phyloP scores from a whole-genome alignment of 2,329 filamentous ascomycete genomes.

The Neonectria coccinea region DNA sequence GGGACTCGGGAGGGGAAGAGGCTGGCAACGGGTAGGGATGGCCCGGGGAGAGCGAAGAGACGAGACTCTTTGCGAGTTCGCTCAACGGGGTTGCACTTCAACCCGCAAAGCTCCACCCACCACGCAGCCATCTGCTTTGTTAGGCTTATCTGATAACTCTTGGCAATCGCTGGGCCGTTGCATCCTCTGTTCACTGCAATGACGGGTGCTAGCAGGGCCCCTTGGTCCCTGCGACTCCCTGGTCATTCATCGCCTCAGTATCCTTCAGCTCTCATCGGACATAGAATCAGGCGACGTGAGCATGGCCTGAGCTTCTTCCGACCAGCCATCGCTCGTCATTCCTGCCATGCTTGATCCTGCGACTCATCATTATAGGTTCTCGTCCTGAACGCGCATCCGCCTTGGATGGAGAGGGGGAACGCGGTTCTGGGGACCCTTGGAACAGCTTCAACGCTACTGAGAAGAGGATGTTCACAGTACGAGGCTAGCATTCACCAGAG shows the following conservation, averaged over 20 bases:
- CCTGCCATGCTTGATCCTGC: constrained; percentile 3
- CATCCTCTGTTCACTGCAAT: constrained; percentile 30
- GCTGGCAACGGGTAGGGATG: constrained; percentile 20
- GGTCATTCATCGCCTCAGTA: constrained; percentile 39
- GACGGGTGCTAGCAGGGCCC: constrained; percentile 24
- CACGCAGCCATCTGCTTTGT: constrained; percentile 28
- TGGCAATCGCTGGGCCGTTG: constrained; percentile 32
- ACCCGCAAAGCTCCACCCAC: constrained; percentile 31
- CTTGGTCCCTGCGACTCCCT: constrained; percentile 14
- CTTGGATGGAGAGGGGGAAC: constrained; percentile 6
- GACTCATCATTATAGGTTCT: constrained; percentile 23
- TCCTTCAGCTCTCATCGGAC: constrained; percentile 27
- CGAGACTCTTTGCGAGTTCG: constrained; percentile 8
- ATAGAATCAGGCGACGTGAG: constrained; percentile 26
- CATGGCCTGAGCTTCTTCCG: constrained; percentile 19
- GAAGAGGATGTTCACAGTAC: constrained; percentile 26
- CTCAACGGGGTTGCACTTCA: constrained; percentile 28
- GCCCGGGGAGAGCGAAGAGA: constrained; percentile 32
- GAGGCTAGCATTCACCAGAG: constrained; percentile 18
- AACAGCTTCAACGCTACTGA: constrained; percentile 24
- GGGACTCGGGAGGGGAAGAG: constrained; percentile 23
- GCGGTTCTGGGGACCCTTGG: constrained; percentile 16
- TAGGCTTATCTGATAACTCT: constrained; percentile 40
- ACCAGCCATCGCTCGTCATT: constrained; percentile 10
- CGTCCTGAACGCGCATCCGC: constrained; percentile 20